phyloP scores from a whole-genome alignment of 2,329 filamentous ascomycete genomes.

The Claviceps maximensis region DNA sequence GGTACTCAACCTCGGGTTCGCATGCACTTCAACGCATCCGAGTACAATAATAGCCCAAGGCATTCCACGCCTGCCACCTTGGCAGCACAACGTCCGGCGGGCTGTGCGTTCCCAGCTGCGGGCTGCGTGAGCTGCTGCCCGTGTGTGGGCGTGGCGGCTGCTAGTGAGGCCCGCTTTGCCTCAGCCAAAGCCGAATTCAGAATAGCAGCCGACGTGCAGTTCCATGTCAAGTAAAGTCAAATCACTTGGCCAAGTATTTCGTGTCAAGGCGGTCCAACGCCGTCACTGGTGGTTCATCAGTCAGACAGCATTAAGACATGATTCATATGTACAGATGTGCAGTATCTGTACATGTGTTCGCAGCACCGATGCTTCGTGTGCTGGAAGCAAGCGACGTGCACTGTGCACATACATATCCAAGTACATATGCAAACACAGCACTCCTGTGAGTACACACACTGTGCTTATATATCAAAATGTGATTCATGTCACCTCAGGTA shows the following conservation, averaged over 20 bases:
- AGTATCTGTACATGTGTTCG: background rate
- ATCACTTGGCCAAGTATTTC: too few species aligned
- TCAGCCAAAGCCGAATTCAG: background rate
- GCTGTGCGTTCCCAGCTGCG: background rate
- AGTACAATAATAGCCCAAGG: background rate
- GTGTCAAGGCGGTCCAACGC: background rate
- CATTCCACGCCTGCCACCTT: background rate
- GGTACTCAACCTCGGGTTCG: background rate
- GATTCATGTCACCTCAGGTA: background rate
- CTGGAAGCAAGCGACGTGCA: background rate
- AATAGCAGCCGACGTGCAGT: slow-evolving; percentile 1
- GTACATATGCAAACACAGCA: too few species aligned
- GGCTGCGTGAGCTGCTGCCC: background rate
- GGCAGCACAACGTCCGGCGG: background rate
- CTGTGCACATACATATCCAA: background rate
- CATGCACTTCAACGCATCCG: too few species aligned
- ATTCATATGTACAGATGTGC: background rate
- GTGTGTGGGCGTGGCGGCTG: background rate
- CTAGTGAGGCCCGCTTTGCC: background rate
- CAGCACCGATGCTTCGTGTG: background rate
- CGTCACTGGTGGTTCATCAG: background rate
- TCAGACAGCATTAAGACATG: background rate
- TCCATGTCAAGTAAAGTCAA: background rate
- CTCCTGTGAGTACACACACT: too few species aligned
- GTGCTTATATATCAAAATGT: too few species aligned